A percentile compares a stretch with the other conserved stretches of the same genome.
phyloP scores from a whole-genome alignment of 495 filamentous ascomycete genomes.

The Cladorrhinum samala region DNA sequence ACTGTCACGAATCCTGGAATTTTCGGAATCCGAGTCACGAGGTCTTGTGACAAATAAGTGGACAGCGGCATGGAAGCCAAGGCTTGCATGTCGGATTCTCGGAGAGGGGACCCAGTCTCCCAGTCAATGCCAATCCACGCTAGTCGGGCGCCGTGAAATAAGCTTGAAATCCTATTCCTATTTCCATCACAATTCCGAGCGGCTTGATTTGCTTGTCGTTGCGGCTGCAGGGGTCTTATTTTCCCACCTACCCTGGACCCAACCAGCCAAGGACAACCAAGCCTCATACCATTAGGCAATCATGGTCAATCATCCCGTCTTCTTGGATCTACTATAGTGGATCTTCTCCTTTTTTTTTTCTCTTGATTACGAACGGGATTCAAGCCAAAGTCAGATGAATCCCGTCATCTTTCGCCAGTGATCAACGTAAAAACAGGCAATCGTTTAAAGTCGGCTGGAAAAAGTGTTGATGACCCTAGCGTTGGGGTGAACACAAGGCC shows the following conservation, averaged over 20 bases:
- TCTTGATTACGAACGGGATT: too few species aligned
- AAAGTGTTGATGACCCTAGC: too few species aligned
- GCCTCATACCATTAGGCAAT: neutral
- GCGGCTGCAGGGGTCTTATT: constrained; percentile 15
- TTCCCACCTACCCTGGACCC: neutral
- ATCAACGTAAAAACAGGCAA: too few species aligned
- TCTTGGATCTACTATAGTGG: too few species aligned
- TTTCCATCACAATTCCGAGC: constrained; percentile 24
- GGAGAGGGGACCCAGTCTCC: constrained; percentile 1
- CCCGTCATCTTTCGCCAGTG: too few species aligned
- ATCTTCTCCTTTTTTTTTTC: too few species aligned
- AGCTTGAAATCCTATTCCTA: constrained; percentile 28
- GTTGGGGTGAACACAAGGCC: too few species aligned
- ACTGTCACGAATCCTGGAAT: neutral
- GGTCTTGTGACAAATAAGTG: neutral
- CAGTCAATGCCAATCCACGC: constrained; percentile 15
- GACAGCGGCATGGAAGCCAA: neutral
- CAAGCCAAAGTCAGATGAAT: too few species aligned
- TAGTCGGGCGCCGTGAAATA: constrained; percentile 25
- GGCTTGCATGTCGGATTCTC: constrained; percentile 5
- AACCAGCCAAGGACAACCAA: too few species aligned
- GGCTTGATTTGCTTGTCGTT: neutral
- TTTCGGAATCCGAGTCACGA: constrained; percentile 5
- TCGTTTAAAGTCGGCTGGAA: too few species aligned
- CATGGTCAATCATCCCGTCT: neutral